phyloP scores from a whole-genome alignment of 495 filamentous ascomycete genomes.

The Neurospora intermedia region DNA sequence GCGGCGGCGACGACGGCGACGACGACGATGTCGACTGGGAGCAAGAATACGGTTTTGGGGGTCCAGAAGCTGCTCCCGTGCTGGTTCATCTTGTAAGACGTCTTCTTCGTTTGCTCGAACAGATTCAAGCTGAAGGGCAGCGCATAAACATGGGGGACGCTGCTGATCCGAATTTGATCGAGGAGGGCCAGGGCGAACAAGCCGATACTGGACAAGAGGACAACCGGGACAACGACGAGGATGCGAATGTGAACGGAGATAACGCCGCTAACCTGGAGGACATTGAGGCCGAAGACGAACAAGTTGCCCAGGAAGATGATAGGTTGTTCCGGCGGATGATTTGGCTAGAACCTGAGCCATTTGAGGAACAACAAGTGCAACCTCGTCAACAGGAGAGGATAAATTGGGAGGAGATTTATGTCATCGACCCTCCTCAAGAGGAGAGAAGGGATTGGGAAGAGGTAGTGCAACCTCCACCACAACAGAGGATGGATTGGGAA shows the following conservation, averaged over 20 bases:
- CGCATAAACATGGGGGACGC: neutral
- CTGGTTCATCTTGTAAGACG: neutral
- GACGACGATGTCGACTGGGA: neutral
- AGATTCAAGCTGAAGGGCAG: neutral
- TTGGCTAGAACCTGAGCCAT: neutral
- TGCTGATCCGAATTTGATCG: neutral
- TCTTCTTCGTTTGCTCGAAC: no score
- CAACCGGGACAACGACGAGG: neutral
- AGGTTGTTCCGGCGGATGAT: neutral
- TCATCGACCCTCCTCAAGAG: no score
- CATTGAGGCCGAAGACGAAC: neutral
- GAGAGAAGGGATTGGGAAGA: neutral
- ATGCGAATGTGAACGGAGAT: neutral
- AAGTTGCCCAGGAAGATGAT: neutral
- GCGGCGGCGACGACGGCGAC: neutral
- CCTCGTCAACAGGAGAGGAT: neutral
- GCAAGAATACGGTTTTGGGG: neutral
- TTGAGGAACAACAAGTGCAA: neutral
- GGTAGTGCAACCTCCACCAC: no score
- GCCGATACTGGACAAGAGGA: neutral
- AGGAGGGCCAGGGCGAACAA: neutral
- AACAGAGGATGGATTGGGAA: neutral
- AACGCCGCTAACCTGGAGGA: neutral
- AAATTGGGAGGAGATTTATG: no score
- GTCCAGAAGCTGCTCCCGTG: neutral